A percentile compares a stretch with the other conserved stretches of the same genome.
Conservation (phyloP, 2,329 filamentous ascomycete genomes). For the Ilyonectria destructans region DNA sequence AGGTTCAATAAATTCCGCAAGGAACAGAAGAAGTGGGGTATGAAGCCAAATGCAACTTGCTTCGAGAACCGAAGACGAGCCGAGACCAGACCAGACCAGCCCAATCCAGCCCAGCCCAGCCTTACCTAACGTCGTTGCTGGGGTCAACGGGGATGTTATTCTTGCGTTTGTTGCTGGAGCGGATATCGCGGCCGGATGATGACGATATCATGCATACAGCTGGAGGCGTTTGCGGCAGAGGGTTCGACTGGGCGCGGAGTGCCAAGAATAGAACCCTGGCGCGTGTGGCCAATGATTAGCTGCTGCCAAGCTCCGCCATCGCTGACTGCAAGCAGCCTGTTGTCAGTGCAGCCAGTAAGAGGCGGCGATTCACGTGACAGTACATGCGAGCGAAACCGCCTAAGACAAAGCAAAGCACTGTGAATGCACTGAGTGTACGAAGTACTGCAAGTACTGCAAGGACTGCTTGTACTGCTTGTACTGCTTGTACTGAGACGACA, state of each 20-base stretch:
- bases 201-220: constrained; percentile 27
- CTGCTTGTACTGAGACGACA: background rate
- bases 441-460: too few species aligned
- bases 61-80: too few species aligned
- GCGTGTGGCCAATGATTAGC: constrained; percentile 13
- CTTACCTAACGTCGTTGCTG: constrained; percentile 2
- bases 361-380: constrained; percentile 16
- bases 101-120: background rate
- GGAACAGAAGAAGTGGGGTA: too few species aligned
- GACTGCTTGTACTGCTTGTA: background rate
- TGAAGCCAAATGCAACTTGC: too few species aligned
- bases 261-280: constrained; percentile 27
- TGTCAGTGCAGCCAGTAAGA: background rate
- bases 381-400: background rate
- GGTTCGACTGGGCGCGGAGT: background rate
- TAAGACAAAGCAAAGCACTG: too few species aligned
- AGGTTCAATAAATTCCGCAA: too few species aligned
- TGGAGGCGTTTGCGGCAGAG: background rate
- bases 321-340: background rate
- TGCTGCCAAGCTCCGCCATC: background rate
- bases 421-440: background rate
- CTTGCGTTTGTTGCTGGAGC: constrained; percentile 13
- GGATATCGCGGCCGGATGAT: constrained; percentile 24
- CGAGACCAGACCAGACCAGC: background rate
- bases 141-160: background rate